Evolutionary conservation across 2,329 filamentous ascomycete genomes (phyloP).

Genomic region (Aspergillus transmontanensis): DNA sequence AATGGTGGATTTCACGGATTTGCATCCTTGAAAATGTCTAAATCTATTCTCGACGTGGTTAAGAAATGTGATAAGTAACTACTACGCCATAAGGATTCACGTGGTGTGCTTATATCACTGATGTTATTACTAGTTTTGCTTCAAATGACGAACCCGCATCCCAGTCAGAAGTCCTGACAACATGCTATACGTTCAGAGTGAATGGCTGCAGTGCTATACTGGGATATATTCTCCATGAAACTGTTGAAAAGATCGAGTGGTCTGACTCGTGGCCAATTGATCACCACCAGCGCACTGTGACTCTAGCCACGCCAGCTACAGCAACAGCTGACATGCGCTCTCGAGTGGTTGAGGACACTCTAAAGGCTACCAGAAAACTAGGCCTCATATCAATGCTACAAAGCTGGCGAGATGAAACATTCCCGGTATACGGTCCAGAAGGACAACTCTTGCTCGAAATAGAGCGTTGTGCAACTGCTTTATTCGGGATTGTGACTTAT

Average conservation of each 20-base stretch:
- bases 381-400: not conserved
- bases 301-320: not conserved
- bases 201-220: not conserved
- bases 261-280: not conserved
- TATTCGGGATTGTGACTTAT: constrained; percentile 47
- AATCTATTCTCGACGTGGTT: too few relatives aligned
- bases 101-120: too few relatives aligned
- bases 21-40: too few relatives aligned
- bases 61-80: too few relatives aligned
- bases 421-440: constrained; percentile 43
- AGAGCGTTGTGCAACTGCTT: constrained; percentile 44
- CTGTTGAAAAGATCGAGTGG: not conserved
- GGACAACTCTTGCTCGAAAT: constrained; percentile 46
- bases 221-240: not conserved
- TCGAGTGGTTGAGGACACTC: not conserved
- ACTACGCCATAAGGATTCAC: too few relatives aligned
- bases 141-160: not conserved
- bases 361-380: not conserved
- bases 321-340: not conserved
- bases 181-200: not conserved
- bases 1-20: too few relatives aligned
- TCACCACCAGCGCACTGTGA: not conserved
- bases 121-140: too few relatives aligned
- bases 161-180: not conserved
- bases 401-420: constrained; percentile 44